phyloP scores from a whole-genome alignment of 106 monocot species.

The Allium cepa region DNA sequence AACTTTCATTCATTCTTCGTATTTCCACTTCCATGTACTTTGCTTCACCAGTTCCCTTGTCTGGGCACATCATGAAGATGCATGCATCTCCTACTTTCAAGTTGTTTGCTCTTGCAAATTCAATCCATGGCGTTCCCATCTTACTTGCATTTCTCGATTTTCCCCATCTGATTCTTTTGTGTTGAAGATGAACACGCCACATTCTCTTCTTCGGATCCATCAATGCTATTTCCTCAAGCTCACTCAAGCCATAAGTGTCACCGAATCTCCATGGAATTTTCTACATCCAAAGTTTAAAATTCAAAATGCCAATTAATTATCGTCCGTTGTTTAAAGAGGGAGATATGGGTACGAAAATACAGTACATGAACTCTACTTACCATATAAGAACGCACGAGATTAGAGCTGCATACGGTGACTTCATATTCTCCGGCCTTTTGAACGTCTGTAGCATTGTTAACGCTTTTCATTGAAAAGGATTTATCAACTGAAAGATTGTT shows the following conservation, averaged over 20 bases:
- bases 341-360: too few species aligned
- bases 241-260: not conserved
- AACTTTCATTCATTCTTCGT: not conserved
- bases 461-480: too few species aligned
- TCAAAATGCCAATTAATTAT: too few species aligned
- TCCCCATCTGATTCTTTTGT: not conserved
- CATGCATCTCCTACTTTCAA: constrained; percentile 3
- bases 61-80: not conserved
- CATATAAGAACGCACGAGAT: too few species aligned
- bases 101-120: constrained; percentile 1
- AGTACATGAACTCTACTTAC: too few species aligned
- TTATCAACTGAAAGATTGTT: too few species aligned
- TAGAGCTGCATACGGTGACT: too few species aligned
- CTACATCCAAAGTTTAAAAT: not conserved
- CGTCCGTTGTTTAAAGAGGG: too few species aligned
- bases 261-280: not conserved
- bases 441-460: too few species aligned
- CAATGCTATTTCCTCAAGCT: not conserved
- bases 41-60: not conserved
- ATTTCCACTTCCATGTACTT: not conserved
- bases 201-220: not conserved
- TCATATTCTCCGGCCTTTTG: too few species aligned
- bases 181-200: not conserved
- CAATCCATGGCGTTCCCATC: not conserved
- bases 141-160: not conserved